Conservation (phyloP, 2,329 filamentous ascomycete genomes). For the Tympanopsis confertula region DNA sequence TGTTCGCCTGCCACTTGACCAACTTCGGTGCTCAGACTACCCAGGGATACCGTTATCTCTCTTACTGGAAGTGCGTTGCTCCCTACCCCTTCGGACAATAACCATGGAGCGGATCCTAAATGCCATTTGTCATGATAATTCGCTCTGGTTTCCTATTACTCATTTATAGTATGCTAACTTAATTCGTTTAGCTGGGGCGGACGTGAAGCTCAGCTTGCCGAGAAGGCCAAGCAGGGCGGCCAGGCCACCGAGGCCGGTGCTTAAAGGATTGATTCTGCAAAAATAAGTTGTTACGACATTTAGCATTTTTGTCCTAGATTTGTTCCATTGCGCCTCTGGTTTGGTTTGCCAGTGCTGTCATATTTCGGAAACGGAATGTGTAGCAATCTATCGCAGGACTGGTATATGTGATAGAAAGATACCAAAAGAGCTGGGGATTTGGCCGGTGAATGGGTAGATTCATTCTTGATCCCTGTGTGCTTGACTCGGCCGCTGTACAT, state of each 20-base stretch:
- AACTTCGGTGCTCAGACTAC: constrained; percentile 50
- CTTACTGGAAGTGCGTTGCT: constrained; percentile 24
- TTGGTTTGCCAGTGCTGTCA: no score
- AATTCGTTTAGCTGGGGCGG: neutral
- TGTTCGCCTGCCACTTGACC: constrained; percentile 56
- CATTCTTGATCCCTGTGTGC: no score
- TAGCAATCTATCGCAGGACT: neutral
- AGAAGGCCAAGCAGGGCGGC: neutral
- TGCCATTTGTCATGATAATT: no score
- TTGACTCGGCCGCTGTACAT: no score
- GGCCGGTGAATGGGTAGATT: no score
- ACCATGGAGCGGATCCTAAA: no score
- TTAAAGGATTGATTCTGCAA: no score
- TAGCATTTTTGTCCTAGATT: no score
- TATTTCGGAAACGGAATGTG: neutral
- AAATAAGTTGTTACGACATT: no score
- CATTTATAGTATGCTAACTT: neutral
- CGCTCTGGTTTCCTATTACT: no score
- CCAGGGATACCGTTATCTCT: constrained; percentile 50
- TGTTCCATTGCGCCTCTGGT: no score
- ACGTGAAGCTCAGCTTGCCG: constrained; percentile 1
- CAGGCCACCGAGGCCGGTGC: neutral
- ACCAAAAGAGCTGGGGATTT: neutral
- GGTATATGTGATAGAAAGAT: neutral
- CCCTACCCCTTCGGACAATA: neutral